Evolutionary conservation across 306 rosid species (phyloP).

Genomic region (Begonia loranthoides): DNA sequence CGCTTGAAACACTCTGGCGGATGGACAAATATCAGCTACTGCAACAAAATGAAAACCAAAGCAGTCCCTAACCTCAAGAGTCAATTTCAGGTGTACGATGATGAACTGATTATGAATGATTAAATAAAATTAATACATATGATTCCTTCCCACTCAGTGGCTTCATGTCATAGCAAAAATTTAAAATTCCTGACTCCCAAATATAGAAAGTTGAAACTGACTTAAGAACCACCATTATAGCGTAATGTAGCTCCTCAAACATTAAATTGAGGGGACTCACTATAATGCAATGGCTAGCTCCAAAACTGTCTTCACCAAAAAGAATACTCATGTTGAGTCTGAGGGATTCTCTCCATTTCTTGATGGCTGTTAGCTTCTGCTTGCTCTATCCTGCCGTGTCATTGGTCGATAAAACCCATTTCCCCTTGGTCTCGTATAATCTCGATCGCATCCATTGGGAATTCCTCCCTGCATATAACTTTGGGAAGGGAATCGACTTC

Average conservation of each 20-base stretch:
- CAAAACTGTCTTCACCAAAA: slow-evolving; percentile 19
- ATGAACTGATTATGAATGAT: no score
- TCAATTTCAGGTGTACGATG: no score
- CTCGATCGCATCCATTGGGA: slow-evolving; percentile 47
- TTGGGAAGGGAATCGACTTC: slow-evolving; percentile 53
- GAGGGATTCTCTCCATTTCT: slow-evolving; percentile 42
- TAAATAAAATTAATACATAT: no score
- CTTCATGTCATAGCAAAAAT: slow-evolving; percentile 3
- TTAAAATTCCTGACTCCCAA: slow-evolving; percentile 18
- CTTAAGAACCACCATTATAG: slow-evolving; percentile 20
- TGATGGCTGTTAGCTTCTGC: slow-evolving; percentile 34
- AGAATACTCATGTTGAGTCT: slow-evolving; percentile 22
- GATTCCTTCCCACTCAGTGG: no score
- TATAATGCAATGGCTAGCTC: slow-evolving; percentile 32
- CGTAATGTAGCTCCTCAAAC: slow-evolving; percentile 9
- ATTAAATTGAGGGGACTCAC: slow-evolving; percentile 12
- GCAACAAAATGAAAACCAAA: no score
- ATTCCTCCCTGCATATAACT: slow-evolving; percentile 41
- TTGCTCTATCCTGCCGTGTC: slow-evolving; percentile 43
- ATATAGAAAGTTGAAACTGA: slow-evolving; percentile 13
- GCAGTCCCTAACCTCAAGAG: no score
- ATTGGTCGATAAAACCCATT: slow-evolving; percentile 70
- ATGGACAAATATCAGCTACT: no score
- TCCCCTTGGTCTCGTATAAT: slow-evolving; percentile 49
- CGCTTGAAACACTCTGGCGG: no score